Percentiles rank a stretch among this genome's conserved stretches.
Evolutionary conservation across 1,284 basidiomycete species (phyloP).

Genomic region (Tylopilus orsonianus): DNA sequence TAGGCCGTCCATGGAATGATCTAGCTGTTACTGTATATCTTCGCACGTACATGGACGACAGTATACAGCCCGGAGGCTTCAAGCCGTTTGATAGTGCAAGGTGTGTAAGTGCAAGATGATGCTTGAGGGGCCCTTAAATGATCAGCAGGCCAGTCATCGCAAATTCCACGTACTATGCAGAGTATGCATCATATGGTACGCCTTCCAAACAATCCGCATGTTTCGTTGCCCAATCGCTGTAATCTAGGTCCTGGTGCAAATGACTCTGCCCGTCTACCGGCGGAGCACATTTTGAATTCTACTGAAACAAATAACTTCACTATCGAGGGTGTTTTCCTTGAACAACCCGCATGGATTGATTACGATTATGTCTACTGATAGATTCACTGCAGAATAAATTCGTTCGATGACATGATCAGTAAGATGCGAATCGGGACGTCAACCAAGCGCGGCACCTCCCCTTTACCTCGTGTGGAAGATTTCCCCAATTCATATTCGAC

Average conservation of each 20-base stretch:
- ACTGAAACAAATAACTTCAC: conserved; percentile 45
- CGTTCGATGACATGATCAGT: not conserved
- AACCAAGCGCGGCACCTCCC: not conserved
- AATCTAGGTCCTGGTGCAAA: conserved; percentile 53
- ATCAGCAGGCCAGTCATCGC: conserved; percentile 45
- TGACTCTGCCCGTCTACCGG: conserved; percentile 42
- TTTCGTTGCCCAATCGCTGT: not conserved
- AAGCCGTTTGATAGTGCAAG: conserved; percentile 36
- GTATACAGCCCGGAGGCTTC: conserved; percentile 51
- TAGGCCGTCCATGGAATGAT: conserved; percentile 63
- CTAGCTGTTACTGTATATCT: conserved; percentile 56
- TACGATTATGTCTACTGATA: conserved; percentile 40
- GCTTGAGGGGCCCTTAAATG: not conserved
- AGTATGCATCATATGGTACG: conserved; percentile 52
- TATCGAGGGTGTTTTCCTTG: conserved; percentile 47
- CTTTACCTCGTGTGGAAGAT: conserved; percentile 3
- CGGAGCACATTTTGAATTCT: conserved; percentile 48
- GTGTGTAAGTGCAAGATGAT: not conserved
- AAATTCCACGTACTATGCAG: conserved; percentile 54
- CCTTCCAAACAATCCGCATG: conserved; percentile 2
- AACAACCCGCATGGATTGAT: conserved; percentile 52
- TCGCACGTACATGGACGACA: conserved; percentile 58
- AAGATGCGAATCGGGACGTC: not conserved
- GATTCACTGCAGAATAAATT: not conserved
- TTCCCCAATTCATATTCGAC: not conserved